Evolutionary conservation across 106 monocot species (phyloP), one percentile per base, ranked within the genome.

Genomic region (Dendrobium catenatum): DNA sequence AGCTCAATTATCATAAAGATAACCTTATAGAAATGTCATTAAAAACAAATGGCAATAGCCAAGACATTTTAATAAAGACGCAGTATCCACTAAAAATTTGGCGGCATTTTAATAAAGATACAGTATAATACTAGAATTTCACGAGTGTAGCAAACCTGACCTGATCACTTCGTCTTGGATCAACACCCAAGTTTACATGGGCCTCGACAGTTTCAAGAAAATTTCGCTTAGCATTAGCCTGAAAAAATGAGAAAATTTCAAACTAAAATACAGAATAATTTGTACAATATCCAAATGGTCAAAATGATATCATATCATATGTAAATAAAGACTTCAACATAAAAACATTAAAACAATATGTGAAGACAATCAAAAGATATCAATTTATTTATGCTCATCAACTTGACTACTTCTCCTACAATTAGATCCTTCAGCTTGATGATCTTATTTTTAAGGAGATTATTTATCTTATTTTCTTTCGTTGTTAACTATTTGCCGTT

Each of bases 121-220:
- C 37, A 72, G 2, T 24, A 42, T 56, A 33, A 48, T 16, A 11
- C 41, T 68, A 64, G 11, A 70, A 77, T 55, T 31, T 20, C 18
- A 75, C 33, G 15, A 41, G 54, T 11, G 59, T 55, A 43, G 56
- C 48, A 58, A 75, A 81, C 19, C 70, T 68, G 6, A 94, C 94
- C 97, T 97, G 97, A 76, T 97, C 94, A 84, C 96, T 87, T 79
- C 97, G 87, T 68, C 89, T 86, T 81, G 97, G 94, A 89, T 97
- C 92, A 42, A 94, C 92, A 78, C 91, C 92, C 73, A 97, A 84
- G 47, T 84, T 85, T 55, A 92, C 94, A 92, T 97, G 97, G 73
- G 94, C 92, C 85, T 97, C 97, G 85, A 97, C 83, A n/a, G 92
- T 89, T 86, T 94, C 97, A 79, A 86, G 22, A 66, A 97, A 97